Evolutionary conservation across 331 rosid genomes (phyloP), one percentile per base, ranked within the genome.

Genomic region (Rosa hybrid): DNA sequence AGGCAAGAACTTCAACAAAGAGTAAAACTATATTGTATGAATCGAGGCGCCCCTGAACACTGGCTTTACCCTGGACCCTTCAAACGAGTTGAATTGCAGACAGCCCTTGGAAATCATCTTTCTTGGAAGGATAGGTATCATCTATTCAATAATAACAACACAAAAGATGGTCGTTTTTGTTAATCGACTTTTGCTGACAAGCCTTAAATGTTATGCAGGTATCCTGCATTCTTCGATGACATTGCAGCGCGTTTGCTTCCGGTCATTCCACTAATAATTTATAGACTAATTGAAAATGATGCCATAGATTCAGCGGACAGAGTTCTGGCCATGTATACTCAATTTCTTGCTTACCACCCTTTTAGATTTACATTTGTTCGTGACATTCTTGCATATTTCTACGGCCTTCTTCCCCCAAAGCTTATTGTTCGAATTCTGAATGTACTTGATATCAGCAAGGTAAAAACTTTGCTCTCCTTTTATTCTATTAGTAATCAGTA

Each of bases 81-180:
- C 82, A 89, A 93, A 88, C 90, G 98, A 77, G 86, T 59, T 80
- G 99, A 96, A 71, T 82, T 96, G 87, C 98, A 89, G 46, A 96
- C 89, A 86, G 97, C 98, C 84, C 95, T 96, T 53, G 99, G 99
- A 68, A 93, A 86, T 91, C 94, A 96, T 88, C 99, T 96, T 78
- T 92, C 94, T 17, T 88, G 97, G 97, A 96, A 96, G 87, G 99
- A 96, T 86, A 90, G 94, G 99, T 96, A 82, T 54, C 57, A 78
- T 84, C 75, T 77, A 6, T 79, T 76, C n/a, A 67, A 68, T 53
- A 67, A 39, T 11, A 13, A 25, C 30, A 39, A 5, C 48, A 39
- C 25, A 17, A 39, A 68, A 17, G 14, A 67, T 64, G n/a, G 75
- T n/a, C 23, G 10, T 46, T 75, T 17, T 74, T 20, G 49, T 16